Percentiles rank a stretch among this genome's conserved stretches.
These are phyloP conservation scores for Neolentinus lepideus DNA, from an alignment of 1,284 basidiomycete genomes.

Conservation along the genomic window DNA sequence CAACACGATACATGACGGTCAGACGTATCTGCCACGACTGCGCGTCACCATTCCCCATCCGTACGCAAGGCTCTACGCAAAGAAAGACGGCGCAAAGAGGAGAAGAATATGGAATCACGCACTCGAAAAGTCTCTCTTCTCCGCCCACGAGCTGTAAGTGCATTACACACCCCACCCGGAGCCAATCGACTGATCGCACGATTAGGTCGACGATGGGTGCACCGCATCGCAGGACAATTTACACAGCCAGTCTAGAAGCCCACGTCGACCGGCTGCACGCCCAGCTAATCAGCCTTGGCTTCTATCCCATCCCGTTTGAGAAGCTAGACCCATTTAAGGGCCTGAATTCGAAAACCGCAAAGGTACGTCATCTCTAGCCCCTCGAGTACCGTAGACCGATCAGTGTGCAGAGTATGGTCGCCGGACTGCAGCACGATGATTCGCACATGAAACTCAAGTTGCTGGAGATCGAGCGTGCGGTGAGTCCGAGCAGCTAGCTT, in stretches of 20 bases:
- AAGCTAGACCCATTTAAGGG: constrained; percentile 51
- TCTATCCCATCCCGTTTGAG: constrained; percentile 44
- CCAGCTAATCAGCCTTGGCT: constrained; percentile 40
- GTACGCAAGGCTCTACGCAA: constrained; percentile 55
- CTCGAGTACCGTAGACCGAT: neutral
- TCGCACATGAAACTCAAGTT: constrained; percentile 50
- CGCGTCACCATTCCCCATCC: constrained; percentile 46
- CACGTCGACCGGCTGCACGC: constrained; percentile 54
- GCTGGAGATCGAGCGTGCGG: constrained; percentile 59
- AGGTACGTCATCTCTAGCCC: constrained; percentile 31
- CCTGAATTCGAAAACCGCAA: constrained; percentile 64
- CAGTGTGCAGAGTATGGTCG: constrained; percentile 54
- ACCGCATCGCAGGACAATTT: constrained; percentile 52
- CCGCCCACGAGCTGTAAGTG: constrained; percentile 54
- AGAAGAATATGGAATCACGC: constrained; percentile 70
- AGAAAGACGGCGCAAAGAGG: constrained; percentile 54
- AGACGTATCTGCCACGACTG: constrained; percentile 9
- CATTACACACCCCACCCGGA: neutral
- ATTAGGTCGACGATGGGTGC: constrained; percentile 55
- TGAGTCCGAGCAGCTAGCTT: constrained; percentile 23
- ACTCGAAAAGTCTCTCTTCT: constrained; percentile 64
- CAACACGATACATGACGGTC: neutral
- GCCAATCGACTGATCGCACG: neutral
- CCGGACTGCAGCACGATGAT: constrained; percentile 59
- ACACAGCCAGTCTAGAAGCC: constrained; percentile 53